phyloP scores from a whole-genome alignment of 2,329 filamentous ascomycete genomes.

The Exophiala sideris region DNA sequence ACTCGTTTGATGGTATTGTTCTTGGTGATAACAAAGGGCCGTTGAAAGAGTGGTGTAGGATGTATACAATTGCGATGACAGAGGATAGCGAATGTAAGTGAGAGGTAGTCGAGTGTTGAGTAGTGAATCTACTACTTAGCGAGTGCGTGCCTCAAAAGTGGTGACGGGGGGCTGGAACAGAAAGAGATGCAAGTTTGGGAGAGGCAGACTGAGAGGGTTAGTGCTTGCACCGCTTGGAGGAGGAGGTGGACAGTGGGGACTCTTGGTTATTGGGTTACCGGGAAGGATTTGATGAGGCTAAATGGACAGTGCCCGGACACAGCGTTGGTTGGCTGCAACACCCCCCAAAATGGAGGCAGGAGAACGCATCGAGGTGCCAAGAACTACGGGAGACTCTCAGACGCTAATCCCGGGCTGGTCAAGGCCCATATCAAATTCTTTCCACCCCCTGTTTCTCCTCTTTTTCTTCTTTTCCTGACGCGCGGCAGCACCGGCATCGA shows the following conservation, averaged over 20 bases:
- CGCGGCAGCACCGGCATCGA: not conserved
- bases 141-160: slow-evolving; percentile 6
- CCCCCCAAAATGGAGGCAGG: not conserved
- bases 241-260: not conserved
- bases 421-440: not conserved
- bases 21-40: slow-evolving; percentile 13
- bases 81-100: slow-evolving; percentile 20
- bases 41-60: not conserved
- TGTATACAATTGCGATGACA: slow-evolving; percentile 3
- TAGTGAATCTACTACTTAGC: not conserved
- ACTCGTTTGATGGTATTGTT: not conserved
- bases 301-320: not conserved
- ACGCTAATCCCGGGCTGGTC: not conserved
- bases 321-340: not conserved
- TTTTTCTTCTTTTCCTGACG: not conserved
- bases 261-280: not conserved
- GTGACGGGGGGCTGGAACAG: slow-evolving; percentile 23
- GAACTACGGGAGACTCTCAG: not conserved
- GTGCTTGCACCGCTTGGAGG: not conserved
- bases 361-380: not conserved
- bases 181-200: slow-evolving; percentile 19
- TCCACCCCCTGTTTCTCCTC: not conserved
- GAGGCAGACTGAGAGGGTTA: not conserved
- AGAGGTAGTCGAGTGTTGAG: slow-evolving; percentile 5
- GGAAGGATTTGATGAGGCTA: slow-evolving; percentile 1